These are phyloP conservation scores for Phytophthora constricta DNA, from an alignment of 352 stramenopile species.

Conservation along the genomic window DNA sequence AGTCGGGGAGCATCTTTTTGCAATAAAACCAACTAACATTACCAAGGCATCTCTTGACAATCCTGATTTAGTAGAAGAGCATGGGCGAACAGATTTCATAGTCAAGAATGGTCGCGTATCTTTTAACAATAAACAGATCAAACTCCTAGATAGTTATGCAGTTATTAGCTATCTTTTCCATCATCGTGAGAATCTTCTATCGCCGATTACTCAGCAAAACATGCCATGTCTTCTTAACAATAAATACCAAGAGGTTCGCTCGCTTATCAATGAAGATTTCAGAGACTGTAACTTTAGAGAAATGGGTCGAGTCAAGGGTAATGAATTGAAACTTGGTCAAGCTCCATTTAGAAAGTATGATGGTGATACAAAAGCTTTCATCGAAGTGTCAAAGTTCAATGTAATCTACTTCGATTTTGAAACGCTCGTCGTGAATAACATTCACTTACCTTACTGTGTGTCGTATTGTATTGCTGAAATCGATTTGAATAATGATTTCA, in stretches of 20 bases:
- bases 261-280: conserved; percentile 7
- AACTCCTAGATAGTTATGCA: conserved; percentile 32
- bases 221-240: conserved; percentile 14
- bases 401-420: conserved; percentile 16
- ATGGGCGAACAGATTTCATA: conserved; percentile 30
- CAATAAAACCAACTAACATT: conserved; percentile 33
- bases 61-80: conserved; percentile 30
- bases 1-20: conserved; percentile 35
- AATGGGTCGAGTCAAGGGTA: conserved; percentile 1
- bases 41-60: conserved; percentile 30
- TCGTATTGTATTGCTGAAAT: conserved; percentile 9
- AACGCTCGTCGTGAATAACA: conserved; percentile 5
- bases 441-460: conserved; percentile 11
- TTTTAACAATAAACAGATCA: conserved; percentile 25
- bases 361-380: background rate
- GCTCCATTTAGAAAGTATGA: conserved; percentile 9
- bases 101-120: conserved; percentile 14
- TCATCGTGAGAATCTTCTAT: conserved; percentile 16
- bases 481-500: conserved; percentile 7
- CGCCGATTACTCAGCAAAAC: conserved; percentile 9
- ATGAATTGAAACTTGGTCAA: conserved; percentile 9
- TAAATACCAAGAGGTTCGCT: conserved; percentile 12
- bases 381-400: conserved; percentile 7
- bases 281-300: conserved; percentile 5
- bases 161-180: conserved; percentile 34